phyloP scores from a whole-genome alignment of 1,284 basidiomycete genomes.

The Microbotryum scabiosae region DNA sequence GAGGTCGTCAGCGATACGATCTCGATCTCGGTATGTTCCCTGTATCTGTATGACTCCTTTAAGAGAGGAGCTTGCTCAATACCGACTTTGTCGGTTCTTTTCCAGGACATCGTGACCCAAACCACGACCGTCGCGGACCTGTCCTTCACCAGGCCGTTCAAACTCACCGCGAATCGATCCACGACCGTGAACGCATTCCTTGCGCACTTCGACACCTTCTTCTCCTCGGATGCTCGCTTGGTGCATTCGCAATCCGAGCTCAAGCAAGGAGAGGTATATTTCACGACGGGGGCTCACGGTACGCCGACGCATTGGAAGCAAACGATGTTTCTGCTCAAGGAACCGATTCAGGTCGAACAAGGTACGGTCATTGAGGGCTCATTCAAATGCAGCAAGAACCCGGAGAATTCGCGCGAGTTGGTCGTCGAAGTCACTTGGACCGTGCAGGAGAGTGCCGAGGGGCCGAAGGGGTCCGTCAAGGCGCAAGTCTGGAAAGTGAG shows the following conservation, averaged over 20 bases:
- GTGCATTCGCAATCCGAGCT: constrained; percentile 5
- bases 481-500: constrained; percentile 31
- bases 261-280: constrained; percentile 57
- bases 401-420: constrained; percentile 74
- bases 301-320: constrained; percentile 98
- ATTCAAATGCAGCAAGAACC: constrained; percentile 74
- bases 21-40: constrained; percentile 54
- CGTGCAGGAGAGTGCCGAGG: constrained; percentile 39
- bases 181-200: constrained; percentile 71
- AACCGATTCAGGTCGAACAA: constrained; percentile 63
- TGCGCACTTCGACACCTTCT: constrained; percentile 92
- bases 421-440: constrained; percentile 86
- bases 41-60: too few species aligned
- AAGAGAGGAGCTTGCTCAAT: too few species aligned
- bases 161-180: constrained; percentile 53
- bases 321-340: constrained; percentile 75
- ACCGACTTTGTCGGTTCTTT: not conserved
- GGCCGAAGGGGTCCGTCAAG: constrained; percentile 1
- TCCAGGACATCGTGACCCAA: constrained; percentile 61
- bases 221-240: constrained; percentile 52
- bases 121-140: constrained; percentile 60
- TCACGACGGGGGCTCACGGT: constrained; percentile 81
- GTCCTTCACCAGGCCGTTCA: constrained; percentile 68
- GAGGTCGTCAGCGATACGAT: constrained; percentile 61
- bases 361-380: constrained; percentile 71